These are phyloP conservation scores for Phaeotremella skinneri DNA, from an alignment of 768 basidiomycete genomes.

Conservation along the genomic window DNA sequence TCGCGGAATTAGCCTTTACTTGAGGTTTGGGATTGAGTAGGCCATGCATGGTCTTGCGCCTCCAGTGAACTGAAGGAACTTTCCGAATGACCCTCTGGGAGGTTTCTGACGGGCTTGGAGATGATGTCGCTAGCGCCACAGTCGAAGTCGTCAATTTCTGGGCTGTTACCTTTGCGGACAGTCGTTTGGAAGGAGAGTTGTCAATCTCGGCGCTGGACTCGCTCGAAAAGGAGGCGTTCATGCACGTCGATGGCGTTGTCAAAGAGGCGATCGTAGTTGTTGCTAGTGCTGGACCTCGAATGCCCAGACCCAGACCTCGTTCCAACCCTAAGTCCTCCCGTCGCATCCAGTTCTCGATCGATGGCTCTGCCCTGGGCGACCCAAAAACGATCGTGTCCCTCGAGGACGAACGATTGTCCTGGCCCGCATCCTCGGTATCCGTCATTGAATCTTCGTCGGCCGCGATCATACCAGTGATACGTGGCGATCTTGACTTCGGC, in stretches of 20 bases:
- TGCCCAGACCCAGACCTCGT: constrained; percentile 14
- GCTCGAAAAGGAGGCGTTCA: constrained; percentile 20
- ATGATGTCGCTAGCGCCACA: neutral
- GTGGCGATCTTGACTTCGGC: neutral
- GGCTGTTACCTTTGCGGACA: neutral
- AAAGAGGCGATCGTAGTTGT: neutral
- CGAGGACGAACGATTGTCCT: neutral
- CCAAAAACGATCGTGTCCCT: constrained; percentile 10
- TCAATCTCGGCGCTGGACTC: constrained; percentile 30
- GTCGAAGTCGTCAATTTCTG: neutral
- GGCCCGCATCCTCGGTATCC: constrained; percentile 21
- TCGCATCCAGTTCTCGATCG: constrained; percentile 12
- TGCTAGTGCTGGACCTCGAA: neutral
- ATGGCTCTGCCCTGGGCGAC: neutral
- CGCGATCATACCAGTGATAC: neutral
- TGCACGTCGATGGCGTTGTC: neutral
- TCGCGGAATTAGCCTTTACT: neutral
- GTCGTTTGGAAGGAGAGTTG: constrained; percentile 15
- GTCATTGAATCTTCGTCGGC: constrained; percentile 20
- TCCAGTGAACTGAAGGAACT: neutral
- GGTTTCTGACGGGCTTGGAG: neutral
- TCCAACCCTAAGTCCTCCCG: constrained; percentile 13
- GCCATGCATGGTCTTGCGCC: neutral
- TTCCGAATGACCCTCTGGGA: neutral
- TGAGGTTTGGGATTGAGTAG: neutral